Conservation (phyloP, 768 basidiomycete species). For the Boletus sp. region DNA sequence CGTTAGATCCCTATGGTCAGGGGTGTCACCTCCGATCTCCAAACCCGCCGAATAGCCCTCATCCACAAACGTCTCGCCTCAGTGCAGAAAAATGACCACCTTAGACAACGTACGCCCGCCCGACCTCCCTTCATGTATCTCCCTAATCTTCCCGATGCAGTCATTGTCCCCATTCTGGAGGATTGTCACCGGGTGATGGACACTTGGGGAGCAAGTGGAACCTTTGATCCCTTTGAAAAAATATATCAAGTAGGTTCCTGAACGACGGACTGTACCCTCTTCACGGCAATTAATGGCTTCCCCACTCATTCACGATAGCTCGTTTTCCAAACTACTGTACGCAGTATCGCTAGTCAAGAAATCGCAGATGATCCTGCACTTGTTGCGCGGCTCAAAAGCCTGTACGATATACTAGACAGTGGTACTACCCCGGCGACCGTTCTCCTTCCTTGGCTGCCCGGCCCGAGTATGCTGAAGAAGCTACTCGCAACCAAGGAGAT, state of each 20-base stretch:
- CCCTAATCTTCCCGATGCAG: slow-evolving; percentile 35
- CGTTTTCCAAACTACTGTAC: slow-evolving; percentile 69
- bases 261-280: background rate
- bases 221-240: slow-evolving; percentile 67
- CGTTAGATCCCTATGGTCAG: slow-evolving; percentile 69
- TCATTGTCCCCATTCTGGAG: slow-evolving; percentile 60
- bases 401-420: slow-evolving; percentile 67
- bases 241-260: slow-evolving; percentile 55
- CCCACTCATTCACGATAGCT: slow-evolving; percentile 38
- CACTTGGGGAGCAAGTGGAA: slow-evolving; percentile 61
- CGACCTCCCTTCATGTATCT: background rate
- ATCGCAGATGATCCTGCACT: slow-evolving; percentile 62
- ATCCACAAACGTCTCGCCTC: slow-evolving; percentile 71
- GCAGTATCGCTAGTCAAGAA: slow-evolving; percentile 63
- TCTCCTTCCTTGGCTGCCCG: slow-evolving; percentile 74
- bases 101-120: slow-evolving; percentile 53
- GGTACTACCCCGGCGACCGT: slow-evolving; percentile 72
- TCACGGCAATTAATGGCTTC: background rate
- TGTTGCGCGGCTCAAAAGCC: slow-evolving; percentile 57
- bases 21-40: slow-evolving; percentile 71
- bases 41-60: slow-evolving; percentile 53
- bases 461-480: slow-evolving; percentile 67
- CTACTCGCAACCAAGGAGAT: slow-evolving; percentile 72
- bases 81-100: slow-evolving; percentile 58
- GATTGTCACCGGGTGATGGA: slow-evolving; percentile 62